phyloP scores from a whole-genome alignment of 2,329 filamentous ascomycete species.

The Verticillium tricorpus region DNA sequence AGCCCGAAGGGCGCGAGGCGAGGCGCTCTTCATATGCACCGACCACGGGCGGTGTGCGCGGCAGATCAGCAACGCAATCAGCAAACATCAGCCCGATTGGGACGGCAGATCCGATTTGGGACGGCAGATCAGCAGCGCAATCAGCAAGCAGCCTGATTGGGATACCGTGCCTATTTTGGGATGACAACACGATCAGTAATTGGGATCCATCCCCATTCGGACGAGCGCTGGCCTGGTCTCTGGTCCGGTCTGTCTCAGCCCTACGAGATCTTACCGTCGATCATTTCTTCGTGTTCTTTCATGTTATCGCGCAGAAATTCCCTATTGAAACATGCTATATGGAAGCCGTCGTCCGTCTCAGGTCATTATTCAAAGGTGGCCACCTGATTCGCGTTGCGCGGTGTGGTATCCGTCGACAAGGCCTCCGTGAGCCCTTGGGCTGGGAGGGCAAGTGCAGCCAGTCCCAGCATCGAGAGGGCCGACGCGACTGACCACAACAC shows the following conservation, averaged over 20 bases:
- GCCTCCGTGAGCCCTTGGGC: not conserved
- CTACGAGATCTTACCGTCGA: not conserved
- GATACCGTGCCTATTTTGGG: no score
- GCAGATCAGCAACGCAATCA: not conserved
- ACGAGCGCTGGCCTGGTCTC: not conserved
- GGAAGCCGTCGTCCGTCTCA: not conserved
- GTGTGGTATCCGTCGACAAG: not conserved
- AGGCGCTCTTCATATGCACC: not conserved
- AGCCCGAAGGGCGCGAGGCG: not conserved
- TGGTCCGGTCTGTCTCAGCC: not conserved
- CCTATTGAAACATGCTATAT: not conserved
- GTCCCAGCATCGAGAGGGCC: not conserved
- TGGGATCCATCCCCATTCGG: not conserved
- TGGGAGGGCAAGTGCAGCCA: not conserved
- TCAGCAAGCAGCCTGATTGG: no score
- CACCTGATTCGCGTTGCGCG: not conserved
- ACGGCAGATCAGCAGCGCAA: no score
- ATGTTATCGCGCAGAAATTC: not conserved
- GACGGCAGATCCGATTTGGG: not conserved
- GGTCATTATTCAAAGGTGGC: not conserved
- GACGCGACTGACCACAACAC: not conserved
- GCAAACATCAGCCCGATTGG: not conserved
- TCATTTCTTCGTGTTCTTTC: not conserved
- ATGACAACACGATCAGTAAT: not conserved
- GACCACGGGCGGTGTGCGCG: not conserved